Base-by-base conservation (phyloP, 148 eudicot species). In the Fagopyrum esculentum region DNA sequence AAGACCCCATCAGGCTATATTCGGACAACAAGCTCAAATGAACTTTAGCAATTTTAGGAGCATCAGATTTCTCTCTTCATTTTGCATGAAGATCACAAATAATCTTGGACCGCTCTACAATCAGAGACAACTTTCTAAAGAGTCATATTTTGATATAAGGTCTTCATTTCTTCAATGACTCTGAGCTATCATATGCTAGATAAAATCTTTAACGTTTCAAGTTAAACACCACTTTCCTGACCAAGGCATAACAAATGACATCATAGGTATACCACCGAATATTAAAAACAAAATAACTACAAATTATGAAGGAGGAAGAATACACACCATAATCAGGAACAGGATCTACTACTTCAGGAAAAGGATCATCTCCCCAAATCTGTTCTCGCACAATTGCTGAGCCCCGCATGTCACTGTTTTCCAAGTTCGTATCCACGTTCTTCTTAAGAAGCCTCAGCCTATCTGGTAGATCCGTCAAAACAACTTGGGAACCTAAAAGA, bases 381-480 rank as follows among this genome's bases (percentile, higher is more conserved):
- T 89, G 90, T 79, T 93, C 90, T 69, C 79, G 75, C 46, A 91
- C 98, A 40, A 69, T 63, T 72, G 92, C 95, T 66, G 91, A 85
- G 55, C 97, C 98, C 19, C 81, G 81, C n/a, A 88, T 83, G 60
- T 83, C 74, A 60, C 83, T 86, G 61, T 79, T 85, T 29, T 60
- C 71, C 64, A 91, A 74, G 83, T 91, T 93, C 43, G 83, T 78
- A 70, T 89, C 90, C 55, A 88, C 83, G 70, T 91, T 91, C 87
- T 91, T 91, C 69, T 80, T 91, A 54, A 93, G 78, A 54, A 93
- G 89, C 88, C 87, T 88, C 74, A 91, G 77, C 81, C 97, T 81
- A 84, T 91, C 98, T 9, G 93, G 97, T 80, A 91, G 82, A 86
- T 91, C 97, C 15, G 97, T 91, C 48, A 91, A 84, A 73, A 82